Base-by-base conservation (phyloP, 371 early-diverging fungal species). In the Circinella umbellata region DNA sequence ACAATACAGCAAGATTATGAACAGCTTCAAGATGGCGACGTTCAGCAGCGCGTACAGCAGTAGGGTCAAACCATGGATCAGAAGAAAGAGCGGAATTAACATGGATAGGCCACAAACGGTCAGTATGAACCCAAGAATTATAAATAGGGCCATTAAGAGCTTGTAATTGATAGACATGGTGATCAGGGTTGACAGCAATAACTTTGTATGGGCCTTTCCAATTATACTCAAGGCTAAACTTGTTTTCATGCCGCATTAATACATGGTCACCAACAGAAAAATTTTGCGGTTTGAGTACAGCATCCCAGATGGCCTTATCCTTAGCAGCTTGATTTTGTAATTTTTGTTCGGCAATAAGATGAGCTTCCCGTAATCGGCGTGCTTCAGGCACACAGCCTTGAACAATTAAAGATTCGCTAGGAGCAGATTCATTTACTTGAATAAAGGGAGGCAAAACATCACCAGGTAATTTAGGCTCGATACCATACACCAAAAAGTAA, bases 191-290 rank as follows among this genome's bases (percentile, higher is more conserved):
- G 4, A 4, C 61, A 42, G 51, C 61, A 6, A 64, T 20, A 13
- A 72, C 48, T 3, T 36, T 11, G 35, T 65, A 68, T 17, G 72
- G 72, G 4, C 66, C 64, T 20, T 54, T 64, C 66, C 66, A 72
- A 17, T 42, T 64, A 15, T 15, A 54, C 18, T 72, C 68, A 14
- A 73, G 54, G 34, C 74, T 61, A 39, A 60, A 38, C 6, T 53
- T 53, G 35, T 51, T 63, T 51, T 73, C 68, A 14, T 64, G 46
- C 2, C 54, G 60, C 59, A 70, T 18, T 10, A 66, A 37, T 6
- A 73, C 74, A n/a, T 65, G 42, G 42, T 73, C 67, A 46, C 74
- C 74, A 60, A 67, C 46, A 8, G 57, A n/a, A n/a, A 73, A 73
- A 3, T 18, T 20, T 61, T 61, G 61, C 1, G 61, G 61, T n/a